A percentile compares a stretch with the other conserved stretches of the same genome.
Conservation (phyloP, 2,329 filamentous ascomycete genomes). For the Trichophyton benhamiae region DNA sequence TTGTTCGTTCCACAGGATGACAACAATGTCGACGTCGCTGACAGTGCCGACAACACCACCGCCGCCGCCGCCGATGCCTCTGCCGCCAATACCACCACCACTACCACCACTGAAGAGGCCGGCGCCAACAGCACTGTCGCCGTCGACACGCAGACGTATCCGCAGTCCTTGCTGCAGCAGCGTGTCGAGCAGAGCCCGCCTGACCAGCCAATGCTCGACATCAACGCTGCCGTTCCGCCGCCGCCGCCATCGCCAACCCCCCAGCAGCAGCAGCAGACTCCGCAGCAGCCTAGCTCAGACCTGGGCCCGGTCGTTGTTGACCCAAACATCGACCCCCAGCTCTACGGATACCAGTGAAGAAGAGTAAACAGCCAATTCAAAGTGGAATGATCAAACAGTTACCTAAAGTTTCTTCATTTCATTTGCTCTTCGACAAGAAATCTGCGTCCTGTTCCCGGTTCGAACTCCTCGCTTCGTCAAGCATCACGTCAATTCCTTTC, state of each 20-base stretch:
- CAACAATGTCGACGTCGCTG: not conserved
- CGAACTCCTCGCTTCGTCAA: conserved; percentile 81
- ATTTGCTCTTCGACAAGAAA: conserved; percentile 1
- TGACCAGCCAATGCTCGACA: not conserved
- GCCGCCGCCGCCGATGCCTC: too few relatives aligned
- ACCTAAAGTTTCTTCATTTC: not conserved
- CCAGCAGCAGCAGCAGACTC: not conserved
- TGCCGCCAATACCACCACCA: too few relatives aligned
- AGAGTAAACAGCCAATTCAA: not conserved
- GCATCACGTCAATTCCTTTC: conserved; percentile 80
- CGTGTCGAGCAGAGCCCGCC: not conserved
- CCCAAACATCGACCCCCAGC: not conserved
- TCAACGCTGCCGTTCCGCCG: too few relatives aligned
- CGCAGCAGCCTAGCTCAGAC: not conserved
- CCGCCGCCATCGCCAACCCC: not conserved
- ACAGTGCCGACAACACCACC: too few relatives aligned
- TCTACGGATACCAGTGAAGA: conserved; percentile 4
- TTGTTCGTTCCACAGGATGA: not conserved
- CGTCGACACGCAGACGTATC: not conserved
- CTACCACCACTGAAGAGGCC: too few relatives aligned
- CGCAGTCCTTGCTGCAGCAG: not conserved
- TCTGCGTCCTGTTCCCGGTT: conserved; percentile 70
- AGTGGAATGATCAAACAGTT: too few relatives aligned
- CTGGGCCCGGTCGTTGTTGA: not conserved
- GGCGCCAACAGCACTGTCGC: too few relatives aligned